These are phyloP conservation scores for Maudiozyma saulgeensis DNA, from an alignment of 805 yeast species.

Conservation along the genomic window DNA sequence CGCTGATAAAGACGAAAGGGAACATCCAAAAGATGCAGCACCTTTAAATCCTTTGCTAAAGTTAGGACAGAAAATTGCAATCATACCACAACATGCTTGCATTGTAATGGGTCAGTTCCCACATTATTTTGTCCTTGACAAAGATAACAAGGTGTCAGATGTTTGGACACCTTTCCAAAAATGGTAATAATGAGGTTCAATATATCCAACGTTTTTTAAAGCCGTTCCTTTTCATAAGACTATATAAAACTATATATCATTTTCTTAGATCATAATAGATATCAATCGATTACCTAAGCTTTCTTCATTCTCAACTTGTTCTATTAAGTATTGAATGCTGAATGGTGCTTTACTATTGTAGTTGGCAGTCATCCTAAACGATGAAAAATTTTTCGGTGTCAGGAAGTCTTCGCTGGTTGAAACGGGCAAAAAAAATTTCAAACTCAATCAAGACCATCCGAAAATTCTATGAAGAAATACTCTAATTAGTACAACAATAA, in stretches of 20 bases:
- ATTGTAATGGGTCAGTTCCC: constrained; percentile 57
- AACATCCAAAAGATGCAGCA: background rate
- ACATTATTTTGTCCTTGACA: constrained; percentile 47
- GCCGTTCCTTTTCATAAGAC: too few relatives aligned
- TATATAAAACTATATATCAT: too few relatives aligned
- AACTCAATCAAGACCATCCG: too few relatives aligned
- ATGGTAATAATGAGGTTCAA: constrained; percentile 22
- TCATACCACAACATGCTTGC: constrained; percentile 66
- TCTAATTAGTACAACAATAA: too few relatives aligned
- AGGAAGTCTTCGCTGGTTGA: background rate
- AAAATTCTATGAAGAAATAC: background rate
- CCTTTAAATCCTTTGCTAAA: constrained; percentile 11
- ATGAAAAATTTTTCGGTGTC: constrained; percentile 6
- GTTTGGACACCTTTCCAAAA: constrained; percentile 59
- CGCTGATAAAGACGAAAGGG: constrained; percentile 14
- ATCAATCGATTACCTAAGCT: too few relatives aligned
- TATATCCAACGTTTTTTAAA: too few relatives aligned
- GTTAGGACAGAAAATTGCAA: constrained; percentile 42
- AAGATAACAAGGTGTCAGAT: constrained; percentile 41
- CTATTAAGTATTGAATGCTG: too few relatives aligned
- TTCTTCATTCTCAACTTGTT: too few relatives aligned
- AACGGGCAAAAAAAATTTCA: too few relatives aligned
- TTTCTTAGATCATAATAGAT: too few relatives aligned
- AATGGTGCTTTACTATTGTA: background rate
- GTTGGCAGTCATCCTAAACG: constrained; percentile 3